Base-by-base conservation (phyloP, 768 basidiomycete species). In the Calvatia gigantea region DNA sequence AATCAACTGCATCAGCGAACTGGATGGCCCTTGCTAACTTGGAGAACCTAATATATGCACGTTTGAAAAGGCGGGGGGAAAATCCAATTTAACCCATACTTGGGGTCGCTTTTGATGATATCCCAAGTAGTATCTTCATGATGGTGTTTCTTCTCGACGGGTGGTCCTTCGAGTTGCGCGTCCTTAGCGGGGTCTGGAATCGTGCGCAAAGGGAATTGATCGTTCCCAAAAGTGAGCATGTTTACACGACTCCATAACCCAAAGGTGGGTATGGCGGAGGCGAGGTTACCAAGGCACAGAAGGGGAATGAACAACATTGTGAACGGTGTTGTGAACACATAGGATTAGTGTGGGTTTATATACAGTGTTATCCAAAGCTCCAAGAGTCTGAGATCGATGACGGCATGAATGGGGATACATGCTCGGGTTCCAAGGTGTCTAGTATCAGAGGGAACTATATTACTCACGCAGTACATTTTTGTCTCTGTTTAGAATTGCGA, bases 21-120 rank as follows among this genome's bases (percentile, higher is more conserved):
- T 65, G 39, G 46, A 68, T 65, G 12, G 61, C 65, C 47, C 65
- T 68, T 28, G 58, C 60, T 23, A 68, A 53, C 38, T 63, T 64
- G 7, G 62, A 55, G 32, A 60, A 68, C 37, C 67, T 68, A 29
- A 33, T 28, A 32, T 7, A 17, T 46, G 6, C 12, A 25, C 41
- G 21, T 51, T 2, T 35, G 48, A 32, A 14, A n/a, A 31, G 5
- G 19, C 17, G n/a, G 41, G 4, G 31, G 28, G 6, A 29, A 29
- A 6, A 19, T 25, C n/a, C 4, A 49, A 19, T 11, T 4, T 4
- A 23, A 9, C 9, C 3, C 49, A 15, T 56, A 58, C 62, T 49
- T 59, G 2, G 57, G 45, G 39, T 64, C 52, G 23, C 32, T 55
- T n/a, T 32, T 58, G 28, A 64, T 58, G 15, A 48, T 32, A 12